These are phyloP conservation scores for Phytophthora pini DNA, from an alignment of 352 stramenopile genomes.

Conservation along the genomic window DNA sequence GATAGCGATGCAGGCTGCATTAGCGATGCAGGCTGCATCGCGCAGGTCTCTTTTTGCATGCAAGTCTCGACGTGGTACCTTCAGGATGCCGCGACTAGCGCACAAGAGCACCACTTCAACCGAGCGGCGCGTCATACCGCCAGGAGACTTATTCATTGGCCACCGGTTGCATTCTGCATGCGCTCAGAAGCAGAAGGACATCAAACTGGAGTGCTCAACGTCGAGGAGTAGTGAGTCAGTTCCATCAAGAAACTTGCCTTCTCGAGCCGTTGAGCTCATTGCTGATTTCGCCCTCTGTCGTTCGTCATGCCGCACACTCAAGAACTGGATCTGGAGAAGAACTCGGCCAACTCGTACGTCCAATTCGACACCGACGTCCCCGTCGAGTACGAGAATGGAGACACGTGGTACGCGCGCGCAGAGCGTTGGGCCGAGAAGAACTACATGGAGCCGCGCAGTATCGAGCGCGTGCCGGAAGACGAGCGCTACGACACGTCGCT, in stretches of 20 bases:
- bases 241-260: background rate
- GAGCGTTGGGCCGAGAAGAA: conserved; percentile 35
- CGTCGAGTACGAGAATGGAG: conserved; percentile 31
- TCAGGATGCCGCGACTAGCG: conserved; percentile 18
- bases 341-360: conserved; percentile 31
- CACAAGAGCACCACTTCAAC: conserved; percentile 13
- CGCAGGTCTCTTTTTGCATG: conserved; percentile 9
- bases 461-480: conserved; percentile 33
- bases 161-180: conserved; percentile 4
- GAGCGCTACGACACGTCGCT: conserved; percentile 26
- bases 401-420: conserved; percentile 32
- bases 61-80: conserved; percentile 15
- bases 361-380: conserved; percentile 29
- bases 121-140: conserved; percentile 22
- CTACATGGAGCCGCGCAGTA: conserved; percentile 37
- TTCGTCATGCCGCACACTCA: conserved; percentile 22
- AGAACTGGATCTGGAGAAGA: conserved; percentile 32
- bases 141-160: conserved; percentile 25
- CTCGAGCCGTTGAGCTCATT: conserved; percentile 9
- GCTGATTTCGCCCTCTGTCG: conserved; percentile 2
- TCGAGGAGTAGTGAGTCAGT: conserved; percentile 12
- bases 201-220: conserved; percentile 2
- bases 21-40: background rate
- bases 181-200: background rate
- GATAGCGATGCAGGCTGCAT: background rate